Evolutionary conservation across 106 monocot species (phyloP).

Genomic region (Acanthochlamys bracteata): DNA sequence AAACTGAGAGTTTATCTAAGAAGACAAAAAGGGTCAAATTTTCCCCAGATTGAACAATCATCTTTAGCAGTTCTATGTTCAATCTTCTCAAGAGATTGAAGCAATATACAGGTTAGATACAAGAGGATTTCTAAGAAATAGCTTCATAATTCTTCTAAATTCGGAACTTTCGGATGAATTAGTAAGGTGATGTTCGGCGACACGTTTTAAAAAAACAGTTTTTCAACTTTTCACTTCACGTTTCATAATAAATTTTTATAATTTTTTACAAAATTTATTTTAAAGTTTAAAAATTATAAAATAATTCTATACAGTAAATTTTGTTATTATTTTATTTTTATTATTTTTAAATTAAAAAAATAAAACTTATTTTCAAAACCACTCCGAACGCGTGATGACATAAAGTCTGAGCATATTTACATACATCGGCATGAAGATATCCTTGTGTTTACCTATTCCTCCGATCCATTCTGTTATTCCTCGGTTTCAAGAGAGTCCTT

Average conservation of each 20-base stretch:
- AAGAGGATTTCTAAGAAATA: conserved; percentile 81
- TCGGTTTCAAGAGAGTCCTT: conserved; percentile 27
- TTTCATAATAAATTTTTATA: too few species aligned
- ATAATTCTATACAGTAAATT: too few species aligned
- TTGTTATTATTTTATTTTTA: too few species aligned
- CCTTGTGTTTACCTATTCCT: conserved; percentile 93
- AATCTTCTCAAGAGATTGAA: conserved; percentile 26
- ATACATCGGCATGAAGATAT: conserved; percentile 68
- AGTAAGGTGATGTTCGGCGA: too few species aligned
- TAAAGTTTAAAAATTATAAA: too few species aligned
- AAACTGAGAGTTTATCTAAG: conserved; percentile 22
- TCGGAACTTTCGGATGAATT: conserved; percentile 1
- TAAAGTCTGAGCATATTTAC: conserved; percentile 48
- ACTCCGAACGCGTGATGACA: too few species aligned
- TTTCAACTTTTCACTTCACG: too few species aligned
- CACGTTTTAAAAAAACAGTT: too few species aligned
- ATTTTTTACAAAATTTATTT: too few species aligned
- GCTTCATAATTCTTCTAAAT: conserved; percentile 30
- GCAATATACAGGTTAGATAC: conserved; percentile 62
- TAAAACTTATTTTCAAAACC: too few species aligned
- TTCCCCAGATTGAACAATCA: conserved; percentile 25
- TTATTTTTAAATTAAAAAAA: too few species aligned
- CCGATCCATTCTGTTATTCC: conserved; percentile 71
- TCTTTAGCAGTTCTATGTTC: not conserved
- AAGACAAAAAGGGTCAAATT: conserved; percentile 91